Percentiles rank a stretch among this genome's conserved stretches.
Conservation (phyloP, 2,329 filamentous ascomycete genomes). For the Epicoccum nigrum region DNA sequence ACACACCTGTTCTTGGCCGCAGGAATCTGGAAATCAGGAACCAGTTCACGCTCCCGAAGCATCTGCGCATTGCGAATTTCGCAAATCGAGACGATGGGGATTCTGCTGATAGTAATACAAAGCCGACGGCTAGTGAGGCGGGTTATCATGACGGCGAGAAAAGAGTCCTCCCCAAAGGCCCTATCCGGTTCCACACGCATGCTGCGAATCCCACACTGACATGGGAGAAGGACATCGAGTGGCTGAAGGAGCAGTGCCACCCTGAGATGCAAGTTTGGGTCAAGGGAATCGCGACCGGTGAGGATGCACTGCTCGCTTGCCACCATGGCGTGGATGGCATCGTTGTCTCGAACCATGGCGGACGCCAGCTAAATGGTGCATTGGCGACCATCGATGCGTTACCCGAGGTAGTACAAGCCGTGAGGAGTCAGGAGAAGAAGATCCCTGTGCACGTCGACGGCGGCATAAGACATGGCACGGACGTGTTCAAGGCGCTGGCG, state of each 20-base stretch:
- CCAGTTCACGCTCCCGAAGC: constrained; percentile 32
- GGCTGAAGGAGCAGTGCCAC: constrained; percentile 26
- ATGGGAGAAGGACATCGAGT: constrained; percentile 34
- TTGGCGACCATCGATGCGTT: constrained; percentile 45
- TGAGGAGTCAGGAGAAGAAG: constrained; percentile 47
- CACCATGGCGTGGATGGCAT: constrained; percentile 54
- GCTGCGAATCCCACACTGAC: constrained; percentile 29
- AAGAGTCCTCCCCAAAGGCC: constrained; percentile 18
- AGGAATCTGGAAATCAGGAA: constrained; percentile 35
- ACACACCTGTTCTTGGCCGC: constrained; percentile 32
- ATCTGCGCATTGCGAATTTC: constrained; percentile 33
- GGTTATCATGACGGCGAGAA: constrained; percentile 12
- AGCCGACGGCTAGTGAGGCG: background rate
- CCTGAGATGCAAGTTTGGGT: constrained; percentile 48
- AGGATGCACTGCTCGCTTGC: constrained; percentile 51
- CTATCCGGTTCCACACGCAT: constrained; percentile 28
- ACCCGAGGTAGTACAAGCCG: constrained; percentile 63
- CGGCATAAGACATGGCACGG: constrained; percentile 83
- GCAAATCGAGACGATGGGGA: constrained; percentile 11
- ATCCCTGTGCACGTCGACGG: constrained; percentile 86
- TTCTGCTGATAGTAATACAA: constrained; percentile 1
- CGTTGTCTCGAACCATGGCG: constrained; percentile 59
- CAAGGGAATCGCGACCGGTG: constrained; percentile 51
- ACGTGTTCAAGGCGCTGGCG: constrained; percentile 93
- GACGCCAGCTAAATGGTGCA: constrained; percentile 56